phyloP scores from a whole-genome alignment of 169 alveolate species.

The Plasmodium berghei region DNA sequence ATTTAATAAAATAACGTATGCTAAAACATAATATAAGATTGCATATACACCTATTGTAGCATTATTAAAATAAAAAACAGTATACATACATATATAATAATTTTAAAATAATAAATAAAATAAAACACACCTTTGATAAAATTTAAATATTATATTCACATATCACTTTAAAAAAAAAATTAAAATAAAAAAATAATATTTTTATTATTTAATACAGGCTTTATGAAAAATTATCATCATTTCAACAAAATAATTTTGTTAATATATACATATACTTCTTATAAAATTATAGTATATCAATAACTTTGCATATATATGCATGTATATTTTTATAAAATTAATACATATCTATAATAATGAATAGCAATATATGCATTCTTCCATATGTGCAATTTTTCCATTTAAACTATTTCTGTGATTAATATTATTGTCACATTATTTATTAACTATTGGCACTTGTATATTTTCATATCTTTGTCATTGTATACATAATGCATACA shows the following conservation, averaged over 20 bases:
- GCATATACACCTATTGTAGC: constrained; percentile 4
- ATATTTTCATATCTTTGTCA: too few species aligned
- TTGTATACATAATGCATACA: neutral
- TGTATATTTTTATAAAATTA: neutral
- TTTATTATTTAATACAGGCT: constrained; percentile 4
- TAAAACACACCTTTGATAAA: constrained; percentile 3
- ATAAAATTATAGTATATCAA: neutral
- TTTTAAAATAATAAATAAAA: constrained; percentile 5
- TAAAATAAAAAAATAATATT: neutral
- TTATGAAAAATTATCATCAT: constrained; percentile 8
- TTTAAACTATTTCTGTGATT: too few species aligned
- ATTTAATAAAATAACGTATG: constrained; percentile 21
- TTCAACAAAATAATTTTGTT: neutral
- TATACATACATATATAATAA: neutral
- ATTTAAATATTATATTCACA: constrained; percentile 21
- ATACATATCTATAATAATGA: too few species aligned
- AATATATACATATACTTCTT: neutral
- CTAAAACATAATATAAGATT: constrained; percentile 13
- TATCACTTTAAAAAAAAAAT: constrained; percentile 36
- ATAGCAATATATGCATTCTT: too few species aligned
- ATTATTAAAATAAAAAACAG: constrained; percentile 21
- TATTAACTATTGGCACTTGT: too few species aligned
- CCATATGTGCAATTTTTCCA: too few species aligned
- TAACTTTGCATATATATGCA: neutral
- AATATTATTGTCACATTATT: too few species aligned